Conservation (phyloP, 805 yeast species). For the Torulaspora franciscae region DNA sequence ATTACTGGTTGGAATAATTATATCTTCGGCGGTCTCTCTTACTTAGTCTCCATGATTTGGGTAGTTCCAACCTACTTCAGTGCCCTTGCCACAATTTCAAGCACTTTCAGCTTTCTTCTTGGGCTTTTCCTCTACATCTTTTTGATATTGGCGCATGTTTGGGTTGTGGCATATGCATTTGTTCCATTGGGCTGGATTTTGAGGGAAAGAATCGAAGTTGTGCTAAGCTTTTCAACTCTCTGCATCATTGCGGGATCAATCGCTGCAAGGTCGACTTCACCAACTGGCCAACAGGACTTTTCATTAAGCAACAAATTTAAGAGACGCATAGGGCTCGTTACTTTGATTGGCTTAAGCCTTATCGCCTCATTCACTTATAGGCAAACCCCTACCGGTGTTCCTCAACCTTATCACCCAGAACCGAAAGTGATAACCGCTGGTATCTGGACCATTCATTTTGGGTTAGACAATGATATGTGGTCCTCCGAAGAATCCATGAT, state of each 20-base stretch:
- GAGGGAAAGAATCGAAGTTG: constrained; percentile 82
- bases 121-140: constrained; percentile 49
- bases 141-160: constrained; percentile 75
- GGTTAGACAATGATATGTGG: constrained; percentile 97
- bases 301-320: constrained; percentile 16
- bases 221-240: constrained; percentile 53
- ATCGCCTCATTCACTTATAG: constrained; percentile 25
- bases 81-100: constrained; percentile 49
- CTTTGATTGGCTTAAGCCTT: constrained; percentile 15
- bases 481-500: constrained; percentile 88
- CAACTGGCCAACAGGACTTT: background rate
- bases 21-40: constrained; percentile 62
- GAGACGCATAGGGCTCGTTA: constrained; percentile 16
- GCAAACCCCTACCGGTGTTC: constrained; percentile 41
- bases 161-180: constrained; percentile 98
- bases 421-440: constrained; percentile 83
- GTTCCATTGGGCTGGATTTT: constrained; percentile 90
- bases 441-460: constrained; percentile 97
- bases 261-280: constrained; percentile 2
- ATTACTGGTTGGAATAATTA: constrained; percentile 32
- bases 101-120: constrained; percentile 49
- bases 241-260: constrained; percentile 51
- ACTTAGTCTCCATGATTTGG: constrained; percentile 59
- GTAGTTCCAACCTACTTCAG: constrained; percentile 60
- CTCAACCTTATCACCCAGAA: constrained; percentile 62